A percentile compares a stretch with the other conserved stretches of the same genome.
Evolutionary conservation across 2,329 filamentous ascomycete genomes (phyloP).

Genomic region (Fusarium miscanthi): DNA sequence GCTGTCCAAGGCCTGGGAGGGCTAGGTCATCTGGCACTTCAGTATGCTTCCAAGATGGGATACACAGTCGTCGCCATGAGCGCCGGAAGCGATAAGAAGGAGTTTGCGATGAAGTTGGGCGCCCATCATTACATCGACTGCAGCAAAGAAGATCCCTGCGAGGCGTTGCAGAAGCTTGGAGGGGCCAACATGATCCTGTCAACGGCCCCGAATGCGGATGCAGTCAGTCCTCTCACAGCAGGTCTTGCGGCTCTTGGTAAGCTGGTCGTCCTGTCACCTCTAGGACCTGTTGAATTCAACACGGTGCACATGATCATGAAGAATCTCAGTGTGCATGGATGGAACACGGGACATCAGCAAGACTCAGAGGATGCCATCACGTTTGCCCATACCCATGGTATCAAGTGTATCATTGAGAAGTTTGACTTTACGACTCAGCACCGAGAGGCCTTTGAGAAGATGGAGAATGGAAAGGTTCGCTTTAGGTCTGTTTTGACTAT

Average conservation of each 20-base stretch:
- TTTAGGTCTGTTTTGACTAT: slow-evolving; percentile 57
- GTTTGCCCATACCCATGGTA: slow-evolving; percentile 70
- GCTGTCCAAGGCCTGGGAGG: slow-evolving; percentile 78
- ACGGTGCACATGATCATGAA: slow-evolving; percentile 55
- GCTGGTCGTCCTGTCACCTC: slow-evolving; percentile 63
- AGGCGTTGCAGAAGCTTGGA: slow-evolving; percentile 65
- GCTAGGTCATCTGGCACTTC: slow-evolving; percentile 79
- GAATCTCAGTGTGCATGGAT: slow-evolving; percentile 71
- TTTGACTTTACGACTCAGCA: slow-evolving; percentile 65
- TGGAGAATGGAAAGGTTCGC: slow-evolving; percentile 54
- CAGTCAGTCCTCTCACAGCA: slow-evolving; percentile 63
- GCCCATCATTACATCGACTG: slow-evolving; percentile 62
- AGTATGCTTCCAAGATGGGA: slow-evolving; percentile 80
- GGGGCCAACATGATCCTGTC: slow-evolving; percentile 70
- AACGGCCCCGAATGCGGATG: slow-evolving; percentile 69
- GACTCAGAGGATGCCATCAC: slow-evolving; percentile 73
- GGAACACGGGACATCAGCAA: slow-evolving; percentile 70
- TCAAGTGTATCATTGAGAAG: slow-evolving; percentile 74
- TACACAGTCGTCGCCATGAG: slow-evolving; percentile 77
- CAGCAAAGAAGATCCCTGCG: slow-evolving; percentile 59
- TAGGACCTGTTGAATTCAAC: slow-evolving; percentile 58
- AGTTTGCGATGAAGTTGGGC: slow-evolving; percentile 66
- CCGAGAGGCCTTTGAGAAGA: slow-evolving; percentile 56
- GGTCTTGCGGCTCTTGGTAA: slow-evolving; percentile 67
- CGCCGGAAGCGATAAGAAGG: slow-evolving; percentile 72